phyloP scores from a whole-genome alignment of 805 yeast genomes.

The Barnettozyma siamensis region DNA sequence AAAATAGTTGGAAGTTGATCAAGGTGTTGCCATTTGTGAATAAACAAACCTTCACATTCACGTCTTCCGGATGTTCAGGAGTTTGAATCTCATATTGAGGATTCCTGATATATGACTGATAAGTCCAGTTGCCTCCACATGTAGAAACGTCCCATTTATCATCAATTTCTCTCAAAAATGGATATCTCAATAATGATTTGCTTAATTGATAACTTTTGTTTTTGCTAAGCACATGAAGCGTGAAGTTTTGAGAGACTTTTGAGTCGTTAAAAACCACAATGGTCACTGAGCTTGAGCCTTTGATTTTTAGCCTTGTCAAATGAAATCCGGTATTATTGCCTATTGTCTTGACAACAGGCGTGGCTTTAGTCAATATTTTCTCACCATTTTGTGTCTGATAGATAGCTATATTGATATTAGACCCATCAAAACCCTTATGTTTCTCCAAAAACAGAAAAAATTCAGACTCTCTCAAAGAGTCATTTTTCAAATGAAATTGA shows the following conservation, averaged over 20 bases:
- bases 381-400: constrained; percentile 27
- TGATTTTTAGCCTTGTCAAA: constrained; percentile 28
- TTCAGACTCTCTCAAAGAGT: constrained; percentile 21
- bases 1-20: constrained; percentile 41
- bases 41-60: constrained; percentile 17
- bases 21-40: constrained; percentile 26
- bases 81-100: constrained; percentile 45
- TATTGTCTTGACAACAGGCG: constrained; percentile 8
- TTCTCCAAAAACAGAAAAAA: constrained; percentile 47
- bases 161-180: constrained; percentile 17
- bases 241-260: constrained; percentile 11
- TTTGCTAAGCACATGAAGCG: constrained; percentile 17
- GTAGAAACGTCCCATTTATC: constrained; percentile 42
- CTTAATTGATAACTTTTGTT: constrained; percentile 14
- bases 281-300: constrained; percentile 28
- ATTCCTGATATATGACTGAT: constrained; percentile 41
- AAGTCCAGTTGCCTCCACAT: constrained; percentile 52
- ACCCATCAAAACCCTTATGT: constrained; percentile 30
- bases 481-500: constrained; percentile 38
- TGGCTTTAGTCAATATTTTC: constrained; percentile 19
- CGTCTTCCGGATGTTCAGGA: constrained; percentile 17
- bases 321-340: constrained; percentile 36
- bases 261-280: constrained; percentile 19
- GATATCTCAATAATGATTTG: constrained; percentile 29
- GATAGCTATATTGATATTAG: constrained; percentile 23